phyloP scores from a whole-genome alignment of 2,329 filamentous ascomycete genomes.

The Neonectria ditissima region DNA sequence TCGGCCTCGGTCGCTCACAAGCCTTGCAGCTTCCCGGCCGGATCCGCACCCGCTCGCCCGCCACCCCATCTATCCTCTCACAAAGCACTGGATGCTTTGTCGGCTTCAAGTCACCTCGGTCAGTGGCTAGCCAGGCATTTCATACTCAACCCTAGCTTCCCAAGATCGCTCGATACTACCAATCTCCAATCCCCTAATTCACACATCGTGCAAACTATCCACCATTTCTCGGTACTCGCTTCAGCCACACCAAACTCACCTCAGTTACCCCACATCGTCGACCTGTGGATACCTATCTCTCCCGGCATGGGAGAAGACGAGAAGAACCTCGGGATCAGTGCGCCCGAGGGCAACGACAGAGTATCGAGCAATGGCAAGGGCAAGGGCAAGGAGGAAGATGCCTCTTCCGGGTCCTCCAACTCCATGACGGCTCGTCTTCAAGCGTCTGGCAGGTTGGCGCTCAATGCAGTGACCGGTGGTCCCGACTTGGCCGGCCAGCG shows the following conservation, averaged over 20 bases:
- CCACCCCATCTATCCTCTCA: conserved; percentile 1
- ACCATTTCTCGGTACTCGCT: neutral
- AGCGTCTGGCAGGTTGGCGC: conserved; percentile 44
- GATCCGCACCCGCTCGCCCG: conserved; percentile 45
- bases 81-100: neutral
- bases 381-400: conserved; percentile 37
- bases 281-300: neutral
- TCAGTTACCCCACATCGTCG: conserved; percentile 6
- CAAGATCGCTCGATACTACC: neutral
- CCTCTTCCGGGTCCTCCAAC: conserved; percentile 24
- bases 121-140: conserved; percentile 3
- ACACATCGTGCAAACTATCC: neutral
- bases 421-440: conserved; percentile 43
- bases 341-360: conserved; percentile 4
- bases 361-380: conserved; percentile 27
- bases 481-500: conserved; percentile 31
- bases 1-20: conserved; percentile 31
- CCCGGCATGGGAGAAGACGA: conserved; percentile 29
- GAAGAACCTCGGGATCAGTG: conserved; percentile 18
- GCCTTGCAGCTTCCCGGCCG: conserved; percentile 26
- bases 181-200: neutral
- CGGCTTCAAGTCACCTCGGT: conserved; percentile 8
- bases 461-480: conserved; percentile 40
- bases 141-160: conserved; percentile 1
- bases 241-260: conserved; percentile 8